A percentile compares a stretch with the other conserved stretches of the same genome.
Evolutionary conservation across 768 basidiomycete species (phyloP).

Genomic region (Trametopsis cervina): DNA sequence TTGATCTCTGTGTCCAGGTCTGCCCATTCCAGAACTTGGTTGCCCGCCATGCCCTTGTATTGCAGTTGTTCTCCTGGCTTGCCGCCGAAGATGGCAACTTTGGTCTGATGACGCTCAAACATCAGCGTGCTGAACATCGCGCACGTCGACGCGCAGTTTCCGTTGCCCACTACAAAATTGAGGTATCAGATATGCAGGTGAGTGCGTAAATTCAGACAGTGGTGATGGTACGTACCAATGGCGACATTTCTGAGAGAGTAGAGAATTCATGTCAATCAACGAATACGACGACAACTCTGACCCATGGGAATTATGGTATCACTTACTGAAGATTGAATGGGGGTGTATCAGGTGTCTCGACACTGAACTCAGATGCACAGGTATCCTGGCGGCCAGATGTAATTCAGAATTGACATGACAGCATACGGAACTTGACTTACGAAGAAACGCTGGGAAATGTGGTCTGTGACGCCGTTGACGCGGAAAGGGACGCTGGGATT

Average conservation of each 20-base stretch:
- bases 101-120: conserved; percentile 47
- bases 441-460: conserved; percentile 27
- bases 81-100: conserved; percentile 50
- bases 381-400: no score
- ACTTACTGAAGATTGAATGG: conserved; percentile 38
- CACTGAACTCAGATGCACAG: conserved; percentile 20
- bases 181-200: not conserved
- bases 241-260: conserved; percentile 19
- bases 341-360: conserved; percentile 35
- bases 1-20: conserved; percentile 57
- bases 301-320: no score
- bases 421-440: no score
- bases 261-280: not conserved
- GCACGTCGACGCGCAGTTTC: conserved; percentile 51
- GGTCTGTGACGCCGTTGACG: conserved; percentile 25
- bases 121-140: conserved; percentile 58
- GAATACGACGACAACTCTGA: not conserved
- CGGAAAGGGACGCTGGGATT: conserved; percentile 19
- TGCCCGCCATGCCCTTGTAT: conserved; percentile 55
- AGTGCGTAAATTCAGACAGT: not conserved
- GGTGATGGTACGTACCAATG: conserved; percentile 14
- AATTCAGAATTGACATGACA: no score
- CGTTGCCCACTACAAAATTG: conserved; percentile 20
- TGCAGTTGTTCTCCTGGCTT: conserved; percentile 43
- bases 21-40: conserved; percentile 56